These are phyloP conservation scores for Nevesoporus exiguus DNA, from an alignment of 768 basidiomycete species.

Conservation along the genomic window DNA sequence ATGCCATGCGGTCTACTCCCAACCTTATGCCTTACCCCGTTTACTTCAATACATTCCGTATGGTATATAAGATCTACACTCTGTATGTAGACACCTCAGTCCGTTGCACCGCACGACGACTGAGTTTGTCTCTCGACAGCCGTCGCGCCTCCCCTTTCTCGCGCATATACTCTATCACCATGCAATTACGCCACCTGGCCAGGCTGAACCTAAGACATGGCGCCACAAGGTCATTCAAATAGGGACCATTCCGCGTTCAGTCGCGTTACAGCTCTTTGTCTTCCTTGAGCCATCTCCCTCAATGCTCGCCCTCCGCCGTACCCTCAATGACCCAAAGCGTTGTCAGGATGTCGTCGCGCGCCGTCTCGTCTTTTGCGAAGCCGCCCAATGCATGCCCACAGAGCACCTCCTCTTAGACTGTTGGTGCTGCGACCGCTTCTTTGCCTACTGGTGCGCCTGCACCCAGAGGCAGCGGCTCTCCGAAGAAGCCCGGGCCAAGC, in stretches of 20 bases:
- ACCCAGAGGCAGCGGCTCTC: background rate
- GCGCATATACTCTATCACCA: too few relatives aligned
- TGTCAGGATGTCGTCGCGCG: slow-evolving; percentile 13
- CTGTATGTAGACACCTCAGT: too few relatives aligned
- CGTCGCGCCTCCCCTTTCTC: too few relatives aligned
- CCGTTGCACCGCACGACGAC: too few relatives aligned
- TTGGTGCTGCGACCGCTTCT: slow-evolving; percentile 10
- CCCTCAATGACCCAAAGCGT: background rate
- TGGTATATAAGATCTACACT: too few relatives aligned
- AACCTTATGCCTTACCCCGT: too few relatives aligned
- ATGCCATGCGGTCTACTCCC: too few relatives aligned
- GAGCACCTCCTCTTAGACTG: slow-evolving; percentile 11
- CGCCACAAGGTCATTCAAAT: background rate
- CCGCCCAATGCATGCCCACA: background rate
- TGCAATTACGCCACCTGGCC: background rate
- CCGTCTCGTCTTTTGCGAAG: slow-evolving; percentile 16
- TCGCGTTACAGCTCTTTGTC: background rate
- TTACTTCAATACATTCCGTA: too few relatives aligned
- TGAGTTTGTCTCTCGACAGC: too few relatives aligned
- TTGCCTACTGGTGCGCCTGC: slow-evolving; percentile 15
- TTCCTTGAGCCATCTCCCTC: background rate
- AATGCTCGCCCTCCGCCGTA: slow-evolving; percentile 12
- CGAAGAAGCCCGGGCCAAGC: background rate
- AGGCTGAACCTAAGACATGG: background rate
- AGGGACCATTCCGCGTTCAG: background rate